A percentile compares a stretch with the other conserved stretches of the same genome.
Conservation (phyloP, 2,329 filamentous ascomycete genomes). For the Cladosporium velox region DNA sequence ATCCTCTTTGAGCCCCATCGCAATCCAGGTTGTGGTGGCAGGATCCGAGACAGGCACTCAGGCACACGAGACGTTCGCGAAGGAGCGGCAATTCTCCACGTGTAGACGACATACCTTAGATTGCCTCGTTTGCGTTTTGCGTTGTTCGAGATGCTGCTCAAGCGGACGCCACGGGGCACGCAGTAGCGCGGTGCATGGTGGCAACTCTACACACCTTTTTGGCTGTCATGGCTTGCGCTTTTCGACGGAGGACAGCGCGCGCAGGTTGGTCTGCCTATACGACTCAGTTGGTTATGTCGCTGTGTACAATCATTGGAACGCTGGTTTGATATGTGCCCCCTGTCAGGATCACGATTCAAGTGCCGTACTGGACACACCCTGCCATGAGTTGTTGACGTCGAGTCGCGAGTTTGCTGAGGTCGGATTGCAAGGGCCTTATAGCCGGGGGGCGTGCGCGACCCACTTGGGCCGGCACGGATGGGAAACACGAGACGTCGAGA, state of each 20-base stretch:
- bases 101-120: neutral
- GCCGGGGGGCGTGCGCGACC: neutral
- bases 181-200: slow-evolving; percentile 3
- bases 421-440: slow-evolving; percentile 1
- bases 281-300: slow-evolving; percentile 1
- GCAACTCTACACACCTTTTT: slow-evolving; percentile 3
- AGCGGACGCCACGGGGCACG: neutral
- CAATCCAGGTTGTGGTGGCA: neutral
- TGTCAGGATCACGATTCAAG: neutral
- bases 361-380: neutral
- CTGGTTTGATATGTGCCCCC: neutral
- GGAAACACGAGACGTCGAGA: neutral
- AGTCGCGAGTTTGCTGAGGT: neutral
- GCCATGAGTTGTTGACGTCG: neutral
- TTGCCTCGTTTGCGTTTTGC: slow-evolving; percentile 8
- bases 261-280: slow-evolving; percentile 1
- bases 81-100: slow-evolving; percentile 5
- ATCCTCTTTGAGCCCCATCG: neutral
- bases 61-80: neutral
- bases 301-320: neutral
- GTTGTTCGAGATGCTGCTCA: slow-evolving; percentile 9
- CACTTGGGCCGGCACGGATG: neutral
- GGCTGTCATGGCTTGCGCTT: slow-evolving; percentile 7
- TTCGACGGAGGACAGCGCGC: neutral
- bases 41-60: slow-evolving; percentile 3